Evolutionary conservation across 108 stramenopile genomes (phyloP).

Genomic region (Skeletonema costatum): DNA sequence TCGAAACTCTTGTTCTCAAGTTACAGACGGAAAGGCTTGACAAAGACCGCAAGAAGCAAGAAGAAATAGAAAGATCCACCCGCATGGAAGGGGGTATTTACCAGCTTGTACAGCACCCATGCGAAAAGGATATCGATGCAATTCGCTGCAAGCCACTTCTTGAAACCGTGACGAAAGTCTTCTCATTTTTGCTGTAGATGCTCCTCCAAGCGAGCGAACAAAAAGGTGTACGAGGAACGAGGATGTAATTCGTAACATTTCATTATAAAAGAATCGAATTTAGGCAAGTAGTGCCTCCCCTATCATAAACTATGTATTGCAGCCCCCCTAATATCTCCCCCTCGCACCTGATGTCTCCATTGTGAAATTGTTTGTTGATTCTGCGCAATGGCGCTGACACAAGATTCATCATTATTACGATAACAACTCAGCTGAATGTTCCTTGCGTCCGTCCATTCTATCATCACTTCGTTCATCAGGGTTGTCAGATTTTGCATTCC

Average conservation of each 20-base stretch:
- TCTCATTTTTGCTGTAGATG: conserved; percentile 25
- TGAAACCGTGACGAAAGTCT: conserved; percentile 13
- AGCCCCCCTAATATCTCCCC: neutral
- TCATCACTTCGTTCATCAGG: conserved; percentile 43
- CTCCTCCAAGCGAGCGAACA: neutral
- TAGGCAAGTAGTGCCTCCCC: conserved; percentile 3
- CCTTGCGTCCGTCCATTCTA: conserved; percentile 53
- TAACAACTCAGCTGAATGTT: conserved; percentile 69
- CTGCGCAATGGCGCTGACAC: neutral
- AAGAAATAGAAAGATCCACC: conserved; percentile 30
- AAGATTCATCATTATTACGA: conserved; percentile 14
- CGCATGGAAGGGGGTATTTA: conserved; percentile 33
- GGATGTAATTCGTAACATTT: conserved; percentile 2
- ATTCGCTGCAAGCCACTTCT: conserved; percentile 50
- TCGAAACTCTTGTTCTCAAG: conserved; percentile 35
- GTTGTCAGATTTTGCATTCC: conserved; percentile 51
- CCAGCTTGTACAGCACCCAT: conserved; percentile 45
- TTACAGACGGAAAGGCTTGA: conserved; percentile 37
- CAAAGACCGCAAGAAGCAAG: conserved; percentile 34
- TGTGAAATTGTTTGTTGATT: neutral
- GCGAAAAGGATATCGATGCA: conserved; percentile 65
- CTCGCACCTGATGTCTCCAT: neutral
- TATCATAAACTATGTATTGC: conserved; percentile 2
- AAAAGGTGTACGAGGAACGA: neutral
- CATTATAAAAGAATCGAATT: conserved; percentile 4